Evolutionary conservation across 495 filamentous ascomycete species (phyloP), one percentile per base, ranked within the genome.

Genomic region (Aspergillus cristatus): DNA sequence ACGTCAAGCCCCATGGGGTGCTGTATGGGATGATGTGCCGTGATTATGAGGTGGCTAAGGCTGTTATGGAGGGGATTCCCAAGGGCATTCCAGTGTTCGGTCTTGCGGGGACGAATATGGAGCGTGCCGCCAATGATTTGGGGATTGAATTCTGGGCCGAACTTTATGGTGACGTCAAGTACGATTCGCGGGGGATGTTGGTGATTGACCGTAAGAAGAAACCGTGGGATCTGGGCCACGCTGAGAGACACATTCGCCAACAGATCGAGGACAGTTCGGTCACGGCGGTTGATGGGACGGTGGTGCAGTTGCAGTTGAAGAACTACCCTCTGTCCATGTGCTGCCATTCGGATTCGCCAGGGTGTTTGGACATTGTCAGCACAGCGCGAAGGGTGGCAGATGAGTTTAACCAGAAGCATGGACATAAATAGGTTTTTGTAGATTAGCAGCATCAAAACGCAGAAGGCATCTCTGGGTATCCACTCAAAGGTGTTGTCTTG

Each of bases 1-100:
- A 81, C 40, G 69, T 80, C 30, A 81, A 81, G 46, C 72, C 74
- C 11, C 72, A 78, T 41, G 71, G 73, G 3, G 59, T 68, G 16
- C 53, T 78, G 0, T 76, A 73, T 42, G 67, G 70, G 14, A 75
- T 74, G 62, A 72, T 75, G 64, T 71, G 70, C 41, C 55, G 68
- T 13, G 73, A 78, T 38, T 51, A 61, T 22, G 61, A 65, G 26
- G 57, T 68, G 6, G 69, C 72, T 16, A 55, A 59, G 25, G 76
- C 74, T 3, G 70, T 79, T 1, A 65, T 70, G 39, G 53, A 53
- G 22, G 74, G 63, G 1, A 60, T 72, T 20, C 65, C 72, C 5
- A 67, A 67, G 29, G 68, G 69, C 3, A 60, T 70, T 5, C 65
- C 63, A 5, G 68, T 79, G 5, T 78, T 79, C 46, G 74, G 72